Conservation (phyloP, 805 yeast species). For the Nakazawaea peltata region DNA sequence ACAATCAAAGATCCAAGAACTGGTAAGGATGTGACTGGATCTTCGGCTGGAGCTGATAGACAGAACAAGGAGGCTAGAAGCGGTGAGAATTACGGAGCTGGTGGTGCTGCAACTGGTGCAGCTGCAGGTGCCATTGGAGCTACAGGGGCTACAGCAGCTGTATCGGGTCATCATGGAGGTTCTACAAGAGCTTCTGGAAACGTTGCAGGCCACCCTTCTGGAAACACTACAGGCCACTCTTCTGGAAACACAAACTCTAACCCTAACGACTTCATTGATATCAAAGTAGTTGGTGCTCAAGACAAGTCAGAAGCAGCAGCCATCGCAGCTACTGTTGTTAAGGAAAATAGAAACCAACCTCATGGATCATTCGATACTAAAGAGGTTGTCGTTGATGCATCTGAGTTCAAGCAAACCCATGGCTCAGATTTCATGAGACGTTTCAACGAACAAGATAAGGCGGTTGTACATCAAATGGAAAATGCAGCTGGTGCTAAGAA, state of each 20-base stretch:
- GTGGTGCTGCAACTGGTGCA: constrained; percentile 12
- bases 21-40: constrained; percentile 10
- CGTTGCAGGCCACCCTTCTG: constrained; percentile 4
- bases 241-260: no score
- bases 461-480: constrained; percentile 9
- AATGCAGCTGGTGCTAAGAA: constrained; percentile 2
- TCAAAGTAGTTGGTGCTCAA: constrained; percentile 13
- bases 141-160: not conserved
- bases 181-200: not conserved
- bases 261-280: constrained; percentile 8
- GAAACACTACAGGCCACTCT: not conserved
- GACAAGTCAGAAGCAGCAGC: constrained; percentile 12
- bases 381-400: constrained; percentile 9
- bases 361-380: constrained; percentile 2
- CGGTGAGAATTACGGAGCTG: constrained; percentile 2
- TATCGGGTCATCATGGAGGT: not conserved
- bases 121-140: constrained; percentile 12
- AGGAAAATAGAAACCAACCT: constrained; percentile 3
- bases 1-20: constrained; percentile 8
- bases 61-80: constrained; percentile 8
- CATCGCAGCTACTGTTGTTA: constrained; percentile 11
- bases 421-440: not conserved
- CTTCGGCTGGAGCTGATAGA: constrained; percentile 2
- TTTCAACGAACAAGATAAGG: constrained; percentile 4
- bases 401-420: constrained; percentile 8